Percentiles rank a stretch among this genome's conserved stretches.
phyloP scores from a whole-genome alignment of 176 grass and related monocot species.

The Puya raimondii region DNA sequence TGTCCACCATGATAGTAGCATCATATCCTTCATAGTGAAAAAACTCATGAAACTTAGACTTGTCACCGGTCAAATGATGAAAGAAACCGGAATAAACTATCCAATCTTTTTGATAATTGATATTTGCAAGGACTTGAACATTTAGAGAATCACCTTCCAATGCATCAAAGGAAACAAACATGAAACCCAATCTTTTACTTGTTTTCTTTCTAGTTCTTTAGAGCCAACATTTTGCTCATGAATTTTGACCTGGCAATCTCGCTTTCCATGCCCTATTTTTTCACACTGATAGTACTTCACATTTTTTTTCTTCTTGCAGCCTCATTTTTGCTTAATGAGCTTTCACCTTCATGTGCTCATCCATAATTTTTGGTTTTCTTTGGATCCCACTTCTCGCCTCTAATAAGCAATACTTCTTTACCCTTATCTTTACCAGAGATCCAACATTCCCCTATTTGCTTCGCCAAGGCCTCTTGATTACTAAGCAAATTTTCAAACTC shows the following conservation, averaged over 20 bases:
- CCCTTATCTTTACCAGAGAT: background rate
- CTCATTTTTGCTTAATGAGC: background rate
- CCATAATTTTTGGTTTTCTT: background rate
- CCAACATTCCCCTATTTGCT: background rate
- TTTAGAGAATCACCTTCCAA: background rate
- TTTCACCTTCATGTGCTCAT: background rate
- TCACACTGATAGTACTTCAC: background rate
- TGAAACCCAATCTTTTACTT: background rate
- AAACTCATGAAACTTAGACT: background rate
- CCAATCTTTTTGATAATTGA: background rate
- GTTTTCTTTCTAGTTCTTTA: background rate
- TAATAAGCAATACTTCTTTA: background rate
- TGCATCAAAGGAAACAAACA: background rate
- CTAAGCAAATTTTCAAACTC: background rate
- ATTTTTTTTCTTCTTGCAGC: background rate
- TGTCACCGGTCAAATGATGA: background rate
- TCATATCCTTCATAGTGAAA: background rate
- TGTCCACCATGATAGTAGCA: background rate
- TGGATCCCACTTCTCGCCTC: background rate
- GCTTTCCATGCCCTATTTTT: background rate
- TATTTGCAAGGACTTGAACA: background rate
- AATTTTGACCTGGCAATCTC: background rate
- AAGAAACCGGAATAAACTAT: background rate
- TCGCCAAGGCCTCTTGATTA: background rate
- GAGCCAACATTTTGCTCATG: background rate